Percentiles rank a stretch among this genome's conserved stretches.
Evolutionary conservation across 73 alveolate genomes (phyloP).

Genomic region (Blepharisma japonicum): DNA sequence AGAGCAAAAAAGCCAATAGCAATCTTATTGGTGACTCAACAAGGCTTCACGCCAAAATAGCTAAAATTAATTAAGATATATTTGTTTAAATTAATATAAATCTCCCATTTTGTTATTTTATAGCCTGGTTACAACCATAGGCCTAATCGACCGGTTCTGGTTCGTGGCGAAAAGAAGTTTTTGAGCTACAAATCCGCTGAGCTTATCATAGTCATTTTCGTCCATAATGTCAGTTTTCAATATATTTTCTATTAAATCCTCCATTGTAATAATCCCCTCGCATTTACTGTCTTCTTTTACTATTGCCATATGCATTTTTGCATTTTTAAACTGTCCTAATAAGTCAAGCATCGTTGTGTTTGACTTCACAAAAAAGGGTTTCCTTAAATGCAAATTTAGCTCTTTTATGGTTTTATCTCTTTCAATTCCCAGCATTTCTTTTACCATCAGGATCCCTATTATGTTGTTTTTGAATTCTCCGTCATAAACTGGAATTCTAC

Average conservation of each 20-base stretch:
- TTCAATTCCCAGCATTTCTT: constrained; percentile 48
- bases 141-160: too few relatives aligned
- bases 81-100: too few relatives aligned
- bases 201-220: constrained; percentile 38
- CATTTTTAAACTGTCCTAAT: constrained; percentile 45
- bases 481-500: constrained; percentile 63
- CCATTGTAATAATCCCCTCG: constrained; percentile 26
- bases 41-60: too few relatives aligned
- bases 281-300: constrained; percentile 28
- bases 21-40: too few relatives aligned
- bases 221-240: constrained; percentile 21
- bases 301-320: constrained; percentile 62
- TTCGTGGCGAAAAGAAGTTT: constrained; percentile 24
- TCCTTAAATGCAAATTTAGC: constrained; percentile 36
- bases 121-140: too few relatives aligned
- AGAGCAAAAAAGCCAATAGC: too few relatives aligned
- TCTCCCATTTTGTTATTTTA: too few relatives aligned
- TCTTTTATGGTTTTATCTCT: constrained; percentile 18
- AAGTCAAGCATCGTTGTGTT: constrained; percentile 39
- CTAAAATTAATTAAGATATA: too few relatives aligned
- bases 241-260: constrained; percentile 19
- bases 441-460: constrained; percentile 47
- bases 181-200: constrained; percentile 96
- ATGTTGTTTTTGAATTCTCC: constrained; percentile 44
- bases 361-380: constrained; percentile 43